Conservation (phyloP, 179 eudicot species). For the Actinidia polygama region DNA sequence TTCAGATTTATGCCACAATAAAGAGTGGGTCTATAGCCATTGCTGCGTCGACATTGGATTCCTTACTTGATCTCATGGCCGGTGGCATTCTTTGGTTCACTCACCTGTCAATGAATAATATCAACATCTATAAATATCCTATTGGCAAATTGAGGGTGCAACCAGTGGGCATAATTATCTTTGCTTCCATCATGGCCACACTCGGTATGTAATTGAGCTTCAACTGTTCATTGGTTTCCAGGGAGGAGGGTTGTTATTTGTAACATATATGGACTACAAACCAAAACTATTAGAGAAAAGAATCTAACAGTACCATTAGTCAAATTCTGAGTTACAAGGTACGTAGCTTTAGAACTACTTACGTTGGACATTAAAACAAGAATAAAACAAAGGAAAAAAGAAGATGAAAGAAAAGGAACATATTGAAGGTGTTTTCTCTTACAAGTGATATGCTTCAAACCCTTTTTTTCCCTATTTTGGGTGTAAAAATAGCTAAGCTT, state of each 20-base stretch:
- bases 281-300: too few species aligned
- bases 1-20: constrained; percentile 77
- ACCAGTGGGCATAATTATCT: constrained; percentile 92
- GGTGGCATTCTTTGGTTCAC: constrained; percentile 97
- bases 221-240: neutral
- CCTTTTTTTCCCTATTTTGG: too few species aligned
- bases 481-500: too few species aligned
- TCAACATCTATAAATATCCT: constrained; percentile 89
- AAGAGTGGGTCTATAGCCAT: constrained; percentile 87
- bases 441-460: too few species aligned
- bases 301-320: too few species aligned
- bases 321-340: too few species aligned
- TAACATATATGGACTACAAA: too few species aligned
- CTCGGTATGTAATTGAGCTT: constrained; percentile 52
- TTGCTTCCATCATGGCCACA: constrained; percentile 98
- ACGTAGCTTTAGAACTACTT: too few species aligned
- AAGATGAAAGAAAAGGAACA: too few species aligned
- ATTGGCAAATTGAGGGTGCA: constrained; percentile 96
- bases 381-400: too few species aligned
- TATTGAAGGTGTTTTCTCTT: too few species aligned
- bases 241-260: neutral
- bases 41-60: constrained; percentile 95
- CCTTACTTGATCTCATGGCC: constrained; percentile 93
- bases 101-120: constrained; percentile 81
- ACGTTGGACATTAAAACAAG: too few species aligned